These are phyloP conservation scores for Yamadazyma sp. DNA, from an alignment of 805 yeast species.

Conservation along the genomic window DNA sequence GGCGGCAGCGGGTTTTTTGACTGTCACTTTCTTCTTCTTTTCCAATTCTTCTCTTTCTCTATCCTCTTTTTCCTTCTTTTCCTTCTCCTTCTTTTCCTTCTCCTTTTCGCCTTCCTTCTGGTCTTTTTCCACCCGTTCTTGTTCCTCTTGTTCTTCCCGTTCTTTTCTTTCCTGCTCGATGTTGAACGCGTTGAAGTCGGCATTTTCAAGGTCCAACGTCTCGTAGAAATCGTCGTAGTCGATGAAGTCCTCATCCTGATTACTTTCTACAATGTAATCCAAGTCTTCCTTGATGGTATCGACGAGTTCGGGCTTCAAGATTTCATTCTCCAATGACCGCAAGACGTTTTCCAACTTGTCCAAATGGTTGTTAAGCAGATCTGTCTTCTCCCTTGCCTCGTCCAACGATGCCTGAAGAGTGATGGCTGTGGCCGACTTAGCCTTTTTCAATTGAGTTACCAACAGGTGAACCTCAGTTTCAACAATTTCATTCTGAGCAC, in stretches of 20 bases:
- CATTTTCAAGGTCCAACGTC: constrained; percentile 60
- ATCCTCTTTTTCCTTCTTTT: constrained; percentile 8
- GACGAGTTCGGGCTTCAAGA: constrained; percentile 72
- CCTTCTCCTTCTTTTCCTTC: constrained; percentile 8
- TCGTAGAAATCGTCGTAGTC: constrained; percentile 94
- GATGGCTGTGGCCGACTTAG: constrained; percentile 51
- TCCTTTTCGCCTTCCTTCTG: constrained; percentile 11
- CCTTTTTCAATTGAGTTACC: constrained; percentile 38
- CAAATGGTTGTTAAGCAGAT: constrained; percentile 78
- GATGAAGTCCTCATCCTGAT: constrained; percentile 88
- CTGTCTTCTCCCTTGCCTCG: constrained; percentile 61
- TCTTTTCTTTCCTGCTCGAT: constrained; percentile 17
- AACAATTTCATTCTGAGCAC: constrained; percentile 73
- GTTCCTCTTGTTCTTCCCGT: constrained; percentile 12
- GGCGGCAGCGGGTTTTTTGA: constrained; percentile 3
- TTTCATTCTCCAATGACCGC: constrained; percentile 76
- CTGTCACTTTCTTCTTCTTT: constrained; percentile 15
- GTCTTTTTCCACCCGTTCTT: constrained; percentile 7
- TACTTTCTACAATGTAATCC: constrained; percentile 88
- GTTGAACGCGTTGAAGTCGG: constrained; percentile 23
- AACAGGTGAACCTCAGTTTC: constrained; percentile 61
- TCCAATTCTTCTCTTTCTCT: constrained; percentile 6
- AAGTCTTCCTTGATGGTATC: constrained; percentile 84
- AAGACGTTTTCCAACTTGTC: constrained; percentile 75
- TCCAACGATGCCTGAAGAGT: constrained; percentile 53